Base-by-base conservation (phyloP, 139 green algal genomes). In the Coelastrella sp. region DNA sequence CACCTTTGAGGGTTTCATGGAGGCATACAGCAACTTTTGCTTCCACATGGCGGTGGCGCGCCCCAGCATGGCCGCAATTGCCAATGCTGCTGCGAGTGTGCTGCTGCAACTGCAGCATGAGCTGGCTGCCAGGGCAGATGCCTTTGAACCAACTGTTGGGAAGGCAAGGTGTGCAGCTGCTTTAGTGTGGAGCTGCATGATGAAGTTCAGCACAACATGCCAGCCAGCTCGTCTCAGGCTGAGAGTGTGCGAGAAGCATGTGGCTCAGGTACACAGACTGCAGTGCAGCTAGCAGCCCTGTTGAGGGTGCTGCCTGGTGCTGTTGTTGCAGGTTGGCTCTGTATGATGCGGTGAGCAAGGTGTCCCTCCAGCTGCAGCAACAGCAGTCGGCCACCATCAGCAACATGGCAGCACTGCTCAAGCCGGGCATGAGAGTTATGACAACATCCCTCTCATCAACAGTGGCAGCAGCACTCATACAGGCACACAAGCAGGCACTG, bases 41-140 rank as follows among this genome's bases (percentile, higher is more conserved):
- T 95, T 89, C 35, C 84, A 89, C 65, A 90, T 95, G 84, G 88
- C 87, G 6, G 22, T 27, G 1, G 81, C 59, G 17, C 85, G 92
- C 17, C 91, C 92, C 7, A 87, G 78, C 27, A 95, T 95, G 92
- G 84, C 89, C 4, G 83, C 92, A 22, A 24, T 94, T 10, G 92
- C 91, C 58, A 94, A 92, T 78, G 66, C 89, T 19, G 89, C 87
- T 17, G 91, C 89, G 0, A 74, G 78, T 59, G 87, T 91, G 14
- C 84, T 90, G 86, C 73, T 83, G 59, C 73, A 83, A 15, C 75
- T 90, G 86, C 59, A 90, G 12, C 60, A 60, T 4, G 86, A 90
- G 74, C 14, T 90, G 25, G 75, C 25, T 65, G 86, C 74, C 4
- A 27, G 86, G 6, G 86, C 86, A 17, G 86, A 90, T 57, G 22